Evolutionary conservation across 2,329 filamentous ascomycete species (phyloP), one percentile per base, ranked within the genome.

Genomic region (Cercospora janseana): DNA sequence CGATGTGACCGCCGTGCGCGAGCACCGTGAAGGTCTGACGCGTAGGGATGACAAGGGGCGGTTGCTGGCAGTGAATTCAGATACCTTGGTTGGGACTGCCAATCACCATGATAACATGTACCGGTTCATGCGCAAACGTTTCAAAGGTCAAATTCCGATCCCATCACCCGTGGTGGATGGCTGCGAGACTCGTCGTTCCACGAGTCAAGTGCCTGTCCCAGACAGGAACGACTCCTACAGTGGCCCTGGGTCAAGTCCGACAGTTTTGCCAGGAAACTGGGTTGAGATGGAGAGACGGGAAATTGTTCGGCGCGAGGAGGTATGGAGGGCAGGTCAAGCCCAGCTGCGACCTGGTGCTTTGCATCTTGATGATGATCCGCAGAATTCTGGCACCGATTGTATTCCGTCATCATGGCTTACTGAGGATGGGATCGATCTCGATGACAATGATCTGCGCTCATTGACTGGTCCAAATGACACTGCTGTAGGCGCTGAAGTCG

Each of bases 1-100:
- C 24, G 12, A 38, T 23, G 34, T 38, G 10, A 38, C 3, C n/a
- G 34, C 34, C 10, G 34, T 38, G n/a, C 34, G 34, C 12, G 34
- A 38, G 24, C 34, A 38, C 13, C 34, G 34, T 38, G 34, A 23
- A n/a, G 34, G 34, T n/a, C 34, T 38, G 6, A 38, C 34, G 3
- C 18, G 34, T 20, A 7, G 3, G 2, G 34, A 38, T n/a, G 24
- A 21, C 13, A 18, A 21, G 13, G 34, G 20, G n/a, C 34, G 34
- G 15, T 21, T 38, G 10, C 2, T 38, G 12, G 34, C 34, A 2
- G 18, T 38, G 8, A 38, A 38, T 9, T 23, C 16, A 2, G 34
- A 38, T 20, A 21, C 15, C 34, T 8, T 38, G 8, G 15, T 21
- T 1, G 34, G 34, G 18, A 38, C 34, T n/a, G 34, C 34, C 24